Percentiles rank a stretch among this genome's conserved stretches.
phyloP scores from a whole-genome alignment of 305 asterid genomes.

The Caryopteris hybrid region DNA sequence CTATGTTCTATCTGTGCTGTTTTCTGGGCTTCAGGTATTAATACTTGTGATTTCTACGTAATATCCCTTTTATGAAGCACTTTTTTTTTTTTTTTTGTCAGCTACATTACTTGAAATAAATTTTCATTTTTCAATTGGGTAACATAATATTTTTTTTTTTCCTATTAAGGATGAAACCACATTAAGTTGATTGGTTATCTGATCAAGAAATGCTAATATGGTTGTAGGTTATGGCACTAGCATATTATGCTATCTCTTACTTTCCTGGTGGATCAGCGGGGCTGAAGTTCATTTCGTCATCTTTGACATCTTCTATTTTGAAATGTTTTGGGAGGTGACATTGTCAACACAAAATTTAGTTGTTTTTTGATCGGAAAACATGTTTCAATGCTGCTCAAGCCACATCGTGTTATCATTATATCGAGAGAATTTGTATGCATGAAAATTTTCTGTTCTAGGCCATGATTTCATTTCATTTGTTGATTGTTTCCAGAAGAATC shows the following conservation, averaged over 20 bases:
- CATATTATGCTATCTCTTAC: constrained; percentile 82
- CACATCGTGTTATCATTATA: no score
- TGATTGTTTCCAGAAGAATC: background rate
- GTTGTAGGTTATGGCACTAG: constrained; percentile 73
- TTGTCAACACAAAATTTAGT: background rate
- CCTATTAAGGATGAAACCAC: background rate
- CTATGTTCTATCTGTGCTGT: constrained; percentile 78
- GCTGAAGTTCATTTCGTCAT: constrained; percentile 75
- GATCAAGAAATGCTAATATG: constrained; percentile 6
- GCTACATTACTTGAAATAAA: background rate
- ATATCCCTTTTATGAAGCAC: background rate
- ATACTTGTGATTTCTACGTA: background rate
- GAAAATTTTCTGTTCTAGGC: background rate
- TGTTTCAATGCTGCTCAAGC: background rate
- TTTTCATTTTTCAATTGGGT: background rate
- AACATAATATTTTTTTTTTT: background rate
- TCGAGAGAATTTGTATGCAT: background rate
- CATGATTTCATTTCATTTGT: background rate
- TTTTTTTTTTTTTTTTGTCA: background rate
- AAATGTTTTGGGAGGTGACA: constrained; percentile 79
- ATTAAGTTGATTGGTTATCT: background rate
- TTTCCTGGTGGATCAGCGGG: constrained; percentile 97
- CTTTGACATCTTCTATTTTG: constrained; percentile 58
- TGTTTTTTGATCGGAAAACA: background rate
- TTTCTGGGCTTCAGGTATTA: constrained; percentile 81